phyloP scores from a whole-genome alignment of 2,329 filamentous ascomycete genomes.

The Hypoxylon sp. region DNA sequence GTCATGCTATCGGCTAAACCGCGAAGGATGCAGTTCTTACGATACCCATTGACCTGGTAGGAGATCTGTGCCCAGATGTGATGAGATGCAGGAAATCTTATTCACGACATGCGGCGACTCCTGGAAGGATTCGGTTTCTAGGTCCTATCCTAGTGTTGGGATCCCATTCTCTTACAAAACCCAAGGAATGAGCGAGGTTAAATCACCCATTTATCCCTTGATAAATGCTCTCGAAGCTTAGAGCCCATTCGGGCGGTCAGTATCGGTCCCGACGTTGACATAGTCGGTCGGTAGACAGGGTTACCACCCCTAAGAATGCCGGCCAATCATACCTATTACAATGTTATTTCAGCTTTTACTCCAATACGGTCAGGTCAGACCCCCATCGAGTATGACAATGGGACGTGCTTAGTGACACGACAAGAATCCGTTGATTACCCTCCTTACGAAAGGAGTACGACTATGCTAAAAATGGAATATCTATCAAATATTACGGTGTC shows the following conservation, averaged over 20 bases:
- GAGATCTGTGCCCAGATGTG: slow-evolving; percentile 25
- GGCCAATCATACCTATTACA: slow-evolving; percentile 26
- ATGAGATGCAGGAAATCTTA: slow-evolving; percentile 45
- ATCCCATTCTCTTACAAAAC: slow-evolving; percentile 37
- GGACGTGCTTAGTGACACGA: slow-evolving; percentile 34
- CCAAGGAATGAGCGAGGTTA: slow-evolving; percentile 6
- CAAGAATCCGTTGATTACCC: slow-evolving; percentile 28
- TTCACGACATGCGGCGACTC: slow-evolving; percentile 49
- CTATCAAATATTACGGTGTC: slow-evolving; percentile 33
- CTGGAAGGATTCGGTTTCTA: slow-evolving; percentile 31
- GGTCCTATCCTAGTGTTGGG: slow-evolving; percentile 41
- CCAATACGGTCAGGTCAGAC: slow-evolving; percentile 27
- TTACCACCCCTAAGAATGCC: slow-evolving; percentile 26
- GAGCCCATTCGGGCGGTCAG: slow-evolving; percentile 38
- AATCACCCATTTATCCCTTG: slow-evolving; percentile 29
- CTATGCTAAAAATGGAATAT: slow-evolving; percentile 44
- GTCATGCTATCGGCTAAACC: slow-evolving; percentile 15
- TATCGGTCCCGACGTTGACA: slow-evolving; percentile 39
- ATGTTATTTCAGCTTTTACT: slow-evolving; percentile 33
- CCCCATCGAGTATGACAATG: slow-evolving; percentile 19
- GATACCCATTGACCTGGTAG: slow-evolving; percentile 15
- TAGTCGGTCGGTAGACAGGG: slow-evolving; percentile 24
- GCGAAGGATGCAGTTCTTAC: slow-evolving; percentile 10
- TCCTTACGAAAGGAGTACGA: slow-evolving; percentile 19
- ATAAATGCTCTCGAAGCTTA: slow-evolving; percentile 38